Percentiles rank a stretch among this genome's conserved stretches.
Evolutionary conservation across 1,284 basidiomycete species (phyloP).

Genomic region (Melampsora larici-populina): DNA sequence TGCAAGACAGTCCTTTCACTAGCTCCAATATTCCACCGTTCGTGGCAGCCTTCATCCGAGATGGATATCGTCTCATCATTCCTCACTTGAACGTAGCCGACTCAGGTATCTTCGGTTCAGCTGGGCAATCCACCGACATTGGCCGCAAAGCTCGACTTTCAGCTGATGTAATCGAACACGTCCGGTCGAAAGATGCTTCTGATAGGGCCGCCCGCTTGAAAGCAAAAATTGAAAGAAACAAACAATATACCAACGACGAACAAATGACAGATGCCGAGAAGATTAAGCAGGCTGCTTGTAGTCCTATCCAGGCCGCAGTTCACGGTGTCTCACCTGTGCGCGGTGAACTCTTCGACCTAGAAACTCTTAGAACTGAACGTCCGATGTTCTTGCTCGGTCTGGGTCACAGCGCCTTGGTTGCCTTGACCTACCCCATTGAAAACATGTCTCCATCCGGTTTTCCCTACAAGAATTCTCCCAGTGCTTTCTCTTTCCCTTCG

Average conservation of each 20-base stretch:
- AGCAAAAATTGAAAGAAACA: not conserved
- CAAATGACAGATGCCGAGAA: not conserved
- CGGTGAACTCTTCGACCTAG: not conserved
- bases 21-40: slow-evolving; percentile 7
- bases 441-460: not conserved
- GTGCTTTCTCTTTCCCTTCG: slow-evolving; percentile 15
- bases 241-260: not conserved
- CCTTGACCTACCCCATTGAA: slow-evolving; percentile 26
- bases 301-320: not conserved
- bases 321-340: not conserved
- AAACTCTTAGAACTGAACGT: not conserved
- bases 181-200: not conserved
- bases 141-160: slow-evolving; percentile 10
- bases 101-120: no score
- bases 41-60: slow-evolving; percentile 17
- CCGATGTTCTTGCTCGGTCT: slow-evolving; percentile 22
- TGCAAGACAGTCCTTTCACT: slow-evolving; percentile 16
- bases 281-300: not conserved
- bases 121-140: not conserved
- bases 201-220: not conserved
- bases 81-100: not conserved
- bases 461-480: slow-evolving; percentile 3
- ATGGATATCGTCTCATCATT: slow-evolving; percentile 27
- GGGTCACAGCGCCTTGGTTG: slow-evolving; percentile 21
- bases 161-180: slow-evolving; percentile 10